Evolutionary conservation across 1,284 basidiomycete species (phyloP), one percentile per base, ranked within the genome.

Genomic region (Ceratobasidium papillatum): DNA sequence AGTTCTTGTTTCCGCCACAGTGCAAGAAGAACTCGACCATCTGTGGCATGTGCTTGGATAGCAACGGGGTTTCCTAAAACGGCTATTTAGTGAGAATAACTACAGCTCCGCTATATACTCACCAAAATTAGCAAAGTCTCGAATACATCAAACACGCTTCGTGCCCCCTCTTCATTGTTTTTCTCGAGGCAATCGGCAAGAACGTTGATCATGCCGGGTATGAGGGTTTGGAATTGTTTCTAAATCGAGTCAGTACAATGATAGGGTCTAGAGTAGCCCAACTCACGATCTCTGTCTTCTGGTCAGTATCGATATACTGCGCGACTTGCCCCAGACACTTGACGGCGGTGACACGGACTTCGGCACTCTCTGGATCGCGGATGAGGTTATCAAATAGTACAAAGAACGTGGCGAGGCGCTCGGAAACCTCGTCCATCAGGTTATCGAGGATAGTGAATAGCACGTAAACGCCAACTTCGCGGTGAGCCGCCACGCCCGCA

Each of bases 111-210:
- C 75, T 32, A 66, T n/a, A 36, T 34, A 83, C 89, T 76, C 77
- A 92, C 93, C 74, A 98, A 88, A 80, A 98, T 97, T 68, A 98
- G 88, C 73, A 99, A 89, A 0, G 95, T 97, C 86, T 99, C 98
- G 77, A 99, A 89, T 30, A 98, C 94, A 80, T 99, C 98, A 80
- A 98, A 98, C 41, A 96, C 87, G 80, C 97, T 91, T 77, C 96
- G 91, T 74, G 94, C 94, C 76, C 91, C 91, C 56, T 88, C 87
- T 80, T 95, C 94, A 81, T 99, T 92, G 56, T 87, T 89, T 56
- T 88, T 84, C 80, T 94, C 93, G n/a, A 99, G 88, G 72, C 90
- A 89, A 82, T 96, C 92, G 49, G 94, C 92, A 61, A 99, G 91
- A 62, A 99, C 96, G 76, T 89, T 87, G 74, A 99, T 93, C 89